phyloP scores from a whole-genome alignment of 495 filamentous ascomycete genomes.

The Xylaria bambusicola region DNA sequence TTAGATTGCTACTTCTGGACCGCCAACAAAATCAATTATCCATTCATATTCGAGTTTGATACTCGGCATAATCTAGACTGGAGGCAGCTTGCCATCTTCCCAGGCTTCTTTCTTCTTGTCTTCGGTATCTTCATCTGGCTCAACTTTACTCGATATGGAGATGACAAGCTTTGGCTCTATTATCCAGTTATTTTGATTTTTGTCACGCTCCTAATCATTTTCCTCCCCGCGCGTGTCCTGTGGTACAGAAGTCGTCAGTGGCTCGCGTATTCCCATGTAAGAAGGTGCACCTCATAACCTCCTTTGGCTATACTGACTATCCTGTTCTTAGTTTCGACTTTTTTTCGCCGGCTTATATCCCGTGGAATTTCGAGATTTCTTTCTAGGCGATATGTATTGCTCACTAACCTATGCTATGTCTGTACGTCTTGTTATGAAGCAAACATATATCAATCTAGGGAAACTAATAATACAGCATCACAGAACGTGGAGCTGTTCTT shows the following conservation, averaged over 20 bases:
- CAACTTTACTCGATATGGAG: slow-evolving; percentile 71
- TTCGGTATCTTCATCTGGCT: slow-evolving; percentile 83
- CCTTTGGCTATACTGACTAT: slow-evolving; percentile 11
- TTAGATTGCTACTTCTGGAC: slow-evolving; percentile 82
- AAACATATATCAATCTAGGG: background rate
- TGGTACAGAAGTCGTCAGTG: slow-evolving; percentile 78
- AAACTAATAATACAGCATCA: slow-evolving; percentile 5
- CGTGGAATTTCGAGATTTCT: slow-evolving; percentile 97
- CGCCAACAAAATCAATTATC: slow-evolving; percentile 84
- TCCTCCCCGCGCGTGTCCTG: slow-evolving; percentile 71
- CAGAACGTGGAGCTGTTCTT: slow-evolving; percentile 92
- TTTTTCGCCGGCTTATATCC: slow-evolving; percentile 83
- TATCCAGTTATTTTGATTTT: slow-evolving; percentile 83
- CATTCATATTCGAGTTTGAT: slow-evolving; percentile 96
- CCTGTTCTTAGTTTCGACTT: slow-evolving; percentile 70
- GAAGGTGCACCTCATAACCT: slow-evolving; percentile 29
- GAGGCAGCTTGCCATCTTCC: slow-evolving; percentile 84
- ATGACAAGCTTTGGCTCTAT: slow-evolving; percentile 73
- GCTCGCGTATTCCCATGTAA: slow-evolving; percentile 81
- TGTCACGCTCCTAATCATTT: slow-evolving; percentile 64
- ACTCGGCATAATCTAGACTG: slow-evolving; percentile 81
- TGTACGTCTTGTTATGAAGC: slow-evolving; percentile 53
- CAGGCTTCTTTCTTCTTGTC: slow-evolving; percentile 73
- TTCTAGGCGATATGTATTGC: slow-evolving; percentile 95
- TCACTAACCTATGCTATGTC: slow-evolving; percentile 87